These are phyloP conservation scores for Annulohypoxylon moriforme DNA, from an alignment of 495 filamentous ascomycete species.

Conservation along the genomic window DNA sequence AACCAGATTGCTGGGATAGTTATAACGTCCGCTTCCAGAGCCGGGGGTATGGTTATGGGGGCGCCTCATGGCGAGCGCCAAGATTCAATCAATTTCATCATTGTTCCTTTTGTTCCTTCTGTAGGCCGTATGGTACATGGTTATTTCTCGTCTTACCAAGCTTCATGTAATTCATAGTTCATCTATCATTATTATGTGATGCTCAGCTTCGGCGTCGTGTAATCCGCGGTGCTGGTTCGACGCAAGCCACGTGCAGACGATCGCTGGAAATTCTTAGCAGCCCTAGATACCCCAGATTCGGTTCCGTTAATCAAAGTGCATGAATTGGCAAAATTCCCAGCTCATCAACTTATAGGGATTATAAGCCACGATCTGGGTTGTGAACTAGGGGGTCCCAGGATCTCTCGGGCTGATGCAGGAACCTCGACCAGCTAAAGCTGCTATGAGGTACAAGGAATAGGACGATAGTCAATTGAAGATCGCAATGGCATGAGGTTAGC, in stretches of 20 bases:
- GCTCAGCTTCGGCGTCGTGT: constrained; percentile 27
- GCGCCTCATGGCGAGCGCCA: constrained; percentile 34
- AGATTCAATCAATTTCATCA: constrained; percentile 39
- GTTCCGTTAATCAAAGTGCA: constrained; percentile 16
- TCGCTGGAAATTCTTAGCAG: constrained; percentile 19
- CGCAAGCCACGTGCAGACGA: constrained; percentile 42
- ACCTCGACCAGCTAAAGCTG: background rate
- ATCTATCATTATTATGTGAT: constrained; percentile 6
- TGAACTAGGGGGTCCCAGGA: constrained; percentile 15
- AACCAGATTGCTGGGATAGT: constrained; percentile 30
- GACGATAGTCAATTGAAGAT: constrained; percentile 12
- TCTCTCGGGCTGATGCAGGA: constrained; percentile 20
- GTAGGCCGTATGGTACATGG: constrained; percentile 10
- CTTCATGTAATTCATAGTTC: constrained; percentile 9
- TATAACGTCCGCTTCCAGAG: constrained; percentile 24
- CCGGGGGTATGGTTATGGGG: constrained; percentile 22
- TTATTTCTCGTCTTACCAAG: constrained; percentile 18
- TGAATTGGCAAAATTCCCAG: constrained; percentile 3
- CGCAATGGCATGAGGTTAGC: constrained; percentile 19
- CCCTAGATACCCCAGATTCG: constrained; percentile 37
- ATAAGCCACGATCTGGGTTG: constrained; percentile 28
- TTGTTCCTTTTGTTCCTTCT: constrained; percentile 13
- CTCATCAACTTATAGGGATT: background rate
- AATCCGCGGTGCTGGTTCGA: constrained; percentile 35
- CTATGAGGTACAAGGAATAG: background rate